Evolutionary conservation across 1,284 basidiomycete genomes (phyloP), one percentile per base, ranked within the genome.

Genomic region (Moesziomyces sp.): DNA sequence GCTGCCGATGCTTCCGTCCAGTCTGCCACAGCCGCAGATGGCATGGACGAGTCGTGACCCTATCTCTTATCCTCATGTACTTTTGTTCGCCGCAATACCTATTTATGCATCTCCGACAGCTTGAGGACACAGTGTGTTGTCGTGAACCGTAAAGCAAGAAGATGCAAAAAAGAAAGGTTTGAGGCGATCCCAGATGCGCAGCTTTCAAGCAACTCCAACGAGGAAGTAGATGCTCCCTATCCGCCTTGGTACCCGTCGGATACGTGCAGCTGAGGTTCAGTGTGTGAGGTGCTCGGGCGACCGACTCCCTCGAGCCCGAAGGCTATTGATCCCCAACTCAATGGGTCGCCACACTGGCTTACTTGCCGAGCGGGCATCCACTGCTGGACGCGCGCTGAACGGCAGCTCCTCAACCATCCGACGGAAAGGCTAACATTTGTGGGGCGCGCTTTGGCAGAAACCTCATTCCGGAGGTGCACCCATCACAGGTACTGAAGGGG

Each of bases 251-350:
- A 21, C 58, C 73, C 58, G 44, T 45, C 60, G 60, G 73, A 75
- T 75, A 75, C 73, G 68, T 75, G 68, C 73, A 75, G 68, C 68
- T 72, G 73, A 75, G 73, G 73, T 52, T 65, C 68, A 68, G 64
- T 59, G 62, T 60, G 64, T 71, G 73, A 67, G 64, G 73, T 75
- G 73, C 73, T 64, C 68, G 73, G 73, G 63, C 52, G 61, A 75
- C 73, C 73, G 68, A 75, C 73, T 75, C 73, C 73, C 64, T 67
- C 73, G 72, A 65, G 67, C 72, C 53, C 72, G 62, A 51, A 74
- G 53, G 72, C 67, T 62, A 42, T 52, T 62, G 46, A 60, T 45
- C 58, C 72, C 66, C 61, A 62, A 59, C 23, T 58, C 58, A 59
- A 65, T 56, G 66, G 71, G 53, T 43, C 66, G 38, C 59, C 57